Evolutionary conservation across 2,329 filamentous ascomycete genomes (phyloP).

Genomic region (Pseudogymnoascus destructans): DNA sequence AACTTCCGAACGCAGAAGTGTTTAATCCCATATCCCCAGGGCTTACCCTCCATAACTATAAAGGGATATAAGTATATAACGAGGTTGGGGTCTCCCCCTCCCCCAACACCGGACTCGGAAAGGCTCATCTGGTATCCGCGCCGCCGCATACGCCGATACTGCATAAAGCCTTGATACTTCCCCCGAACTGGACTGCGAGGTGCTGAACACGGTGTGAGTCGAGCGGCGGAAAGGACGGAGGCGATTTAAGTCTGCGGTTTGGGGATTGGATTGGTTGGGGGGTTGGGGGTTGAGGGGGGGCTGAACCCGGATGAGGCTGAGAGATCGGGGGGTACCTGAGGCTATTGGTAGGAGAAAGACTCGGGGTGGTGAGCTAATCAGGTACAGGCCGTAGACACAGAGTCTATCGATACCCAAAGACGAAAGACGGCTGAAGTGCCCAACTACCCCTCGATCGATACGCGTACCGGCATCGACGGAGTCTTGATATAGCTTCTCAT

Average conservation of each 20-base stretch:
- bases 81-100: neutral
- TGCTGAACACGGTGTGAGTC: neutral
- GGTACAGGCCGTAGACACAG: neutral
- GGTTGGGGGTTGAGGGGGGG: neutral
- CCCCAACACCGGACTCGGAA: neutral
- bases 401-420: neutral
- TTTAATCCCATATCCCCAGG: neutral
- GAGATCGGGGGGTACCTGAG: neutral
- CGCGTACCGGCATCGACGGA: neutral
- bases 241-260: neutral
- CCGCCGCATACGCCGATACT: neutral
- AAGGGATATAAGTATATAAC: neutral
- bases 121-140: neutral
- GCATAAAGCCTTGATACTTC: neutral
- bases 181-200: neutral
- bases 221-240: neutral
- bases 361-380: too few species aligned
- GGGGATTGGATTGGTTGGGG: neutral
- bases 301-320: neutral
- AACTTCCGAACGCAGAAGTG: neutral
- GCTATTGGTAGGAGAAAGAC: too few species aligned
- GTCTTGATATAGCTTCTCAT: neutral
- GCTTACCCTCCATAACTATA: neutral
- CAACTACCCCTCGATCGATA: neutral
- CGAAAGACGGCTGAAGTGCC: neutral